phyloP scores from a whole-genome alignment of 1,284 basidiomycete genomes.

The Ceratobasidium sp. region DNA sequence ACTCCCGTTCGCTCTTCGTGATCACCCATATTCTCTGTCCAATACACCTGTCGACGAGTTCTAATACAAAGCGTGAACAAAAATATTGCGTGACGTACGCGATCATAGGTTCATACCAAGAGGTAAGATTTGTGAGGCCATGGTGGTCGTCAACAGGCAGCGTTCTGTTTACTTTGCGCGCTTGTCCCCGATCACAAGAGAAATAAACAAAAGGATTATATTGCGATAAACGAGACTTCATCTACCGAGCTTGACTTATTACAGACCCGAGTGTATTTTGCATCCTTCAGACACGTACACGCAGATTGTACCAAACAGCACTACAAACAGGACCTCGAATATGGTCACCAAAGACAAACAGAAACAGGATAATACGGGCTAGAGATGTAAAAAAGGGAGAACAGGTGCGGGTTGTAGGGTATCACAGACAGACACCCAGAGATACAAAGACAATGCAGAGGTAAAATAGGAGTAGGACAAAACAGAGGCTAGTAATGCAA shows the following conservation, averaged over 20 bases:
- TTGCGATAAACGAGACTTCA: slow-evolving; percentile 9
- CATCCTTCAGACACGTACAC: slow-evolving; percentile 44
- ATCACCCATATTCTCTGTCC: slow-evolving; percentile 96
- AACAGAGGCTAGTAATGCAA: not conserved
- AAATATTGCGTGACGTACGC: slow-evolving; percentile 56
- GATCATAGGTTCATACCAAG: slow-evolving; percentile 54
- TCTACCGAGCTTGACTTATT: slow-evolving; percentile 40
- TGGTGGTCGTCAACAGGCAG: slow-evolving; percentile 53
- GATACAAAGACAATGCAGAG: slow-evolving; percentile 32
- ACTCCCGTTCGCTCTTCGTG: slow-evolving; percentile 96
- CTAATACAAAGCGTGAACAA: slow-evolving; percentile 61
- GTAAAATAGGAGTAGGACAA: not conserved
- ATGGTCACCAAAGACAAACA: slow-evolving; percentile 1
- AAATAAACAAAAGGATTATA: slow-evolving; percentile 26
- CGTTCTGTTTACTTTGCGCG: not conserved
- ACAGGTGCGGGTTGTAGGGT: slow-evolving; percentile 43
- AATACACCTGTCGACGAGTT: slow-evolving; percentile 95
- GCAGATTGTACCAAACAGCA: slow-evolving; percentile 40
- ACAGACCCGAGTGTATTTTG: slow-evolving; percentile 33
- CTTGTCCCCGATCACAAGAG: slow-evolving; percentile 25
- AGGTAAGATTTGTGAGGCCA: slow-evolving; percentile 78
- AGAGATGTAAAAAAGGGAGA: slow-evolving; percentile 27
- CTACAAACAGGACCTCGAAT: slow-evolving; percentile 20
- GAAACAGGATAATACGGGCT: slow-evolving; percentile 31
- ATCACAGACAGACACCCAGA: slow-evolving; percentile 36